phyloP scores from a whole-genome alignment of 129 eudicot genomes.

The Flaveria trinervia region DNA sequence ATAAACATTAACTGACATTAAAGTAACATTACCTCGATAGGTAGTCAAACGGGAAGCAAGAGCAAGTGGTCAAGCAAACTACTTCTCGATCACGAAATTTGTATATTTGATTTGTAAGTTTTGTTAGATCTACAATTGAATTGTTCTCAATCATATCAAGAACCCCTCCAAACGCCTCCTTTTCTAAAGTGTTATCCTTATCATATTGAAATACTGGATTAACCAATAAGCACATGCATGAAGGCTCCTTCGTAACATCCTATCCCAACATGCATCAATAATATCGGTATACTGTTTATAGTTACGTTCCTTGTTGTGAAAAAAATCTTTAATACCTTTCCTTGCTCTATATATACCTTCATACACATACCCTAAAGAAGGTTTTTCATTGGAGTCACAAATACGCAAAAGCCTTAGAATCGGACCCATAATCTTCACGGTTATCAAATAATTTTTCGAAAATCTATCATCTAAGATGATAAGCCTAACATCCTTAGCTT shows the following conservation, averaged over 20 bases:
- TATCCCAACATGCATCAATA: background rate
- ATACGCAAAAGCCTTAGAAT: slow-evolving; percentile 3
- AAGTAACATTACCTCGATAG: background rate
- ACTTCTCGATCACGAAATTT: background rate
- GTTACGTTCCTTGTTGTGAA: background rate
- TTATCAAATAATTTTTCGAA: background rate
- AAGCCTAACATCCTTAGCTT: background rate
- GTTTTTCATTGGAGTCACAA: background rate
- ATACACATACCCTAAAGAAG: slow-evolving; percentile 1
- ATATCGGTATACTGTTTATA: background rate
- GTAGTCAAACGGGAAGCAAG: background rate
- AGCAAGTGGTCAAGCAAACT: background rate
- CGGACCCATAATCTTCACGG: background rate
- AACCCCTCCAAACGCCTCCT: background rate
- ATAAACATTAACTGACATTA: background rate
- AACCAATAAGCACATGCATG: background rate
- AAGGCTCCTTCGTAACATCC: background rate
- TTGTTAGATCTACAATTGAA: background rate
- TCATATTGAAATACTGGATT: background rate
- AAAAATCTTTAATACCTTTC: background rate
- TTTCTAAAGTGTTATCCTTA: background rate
- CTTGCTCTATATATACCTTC: background rate
- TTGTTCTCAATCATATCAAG: background rate
- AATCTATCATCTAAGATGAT: background rate
- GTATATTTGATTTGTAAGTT: background rate